phyloP scores from a whole-genome alignment of 768 basidiomycete genomes.

The Lactarius hatsudake region DNA sequence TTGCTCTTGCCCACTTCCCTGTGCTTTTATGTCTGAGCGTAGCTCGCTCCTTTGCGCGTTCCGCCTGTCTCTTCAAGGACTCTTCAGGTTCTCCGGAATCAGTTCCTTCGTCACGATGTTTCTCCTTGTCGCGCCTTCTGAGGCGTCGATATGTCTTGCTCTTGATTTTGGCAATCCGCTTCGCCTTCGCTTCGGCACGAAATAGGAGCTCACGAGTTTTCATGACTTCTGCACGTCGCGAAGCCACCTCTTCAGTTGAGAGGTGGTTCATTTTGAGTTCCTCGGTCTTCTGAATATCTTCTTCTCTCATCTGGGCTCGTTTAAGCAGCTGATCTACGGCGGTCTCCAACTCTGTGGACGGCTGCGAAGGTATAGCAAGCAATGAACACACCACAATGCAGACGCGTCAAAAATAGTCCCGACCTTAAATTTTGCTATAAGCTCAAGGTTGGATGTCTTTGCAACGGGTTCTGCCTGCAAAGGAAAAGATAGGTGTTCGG shows the following conservation, averaged over 20 bases:
- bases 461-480: slow-evolving; percentile 60
- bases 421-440: slow-evolving; percentile 85
- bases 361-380: slow-evolving; percentile 41
- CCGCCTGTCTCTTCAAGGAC: slow-evolving; percentile 66
- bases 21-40: slow-evolving; percentile 86
- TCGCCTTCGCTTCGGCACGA: slow-evolving; percentile 87
- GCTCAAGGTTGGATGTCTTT: slow-evolving; percentile 66
- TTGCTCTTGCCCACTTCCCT: slow-evolving; percentile 82
- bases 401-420: slow-evolving; percentile 12
- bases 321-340: slow-evolving; percentile 79
- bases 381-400: slow-evolving; percentile 2
- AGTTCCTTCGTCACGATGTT: slow-evolving; percentile 52
- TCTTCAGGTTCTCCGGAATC: slow-evolving; percentile 51
- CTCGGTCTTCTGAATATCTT: slow-evolving; percentile 75
- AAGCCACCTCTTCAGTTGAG: slow-evolving; percentile 80
- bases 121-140: slow-evolving; percentile 73
- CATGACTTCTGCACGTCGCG: slow-evolving; percentile 76
- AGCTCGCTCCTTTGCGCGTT: slow-evolving; percentile 84
- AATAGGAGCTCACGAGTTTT: slow-evolving; percentile 92
- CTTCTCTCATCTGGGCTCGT: slow-evolving; percentile 77
- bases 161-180: slow-evolving; percentile 92
- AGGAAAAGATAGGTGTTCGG: slow-evolving; percentile 85
- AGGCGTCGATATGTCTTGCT: slow-evolving; percentile 89
- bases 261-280: slow-evolving; percentile 82
- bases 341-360: slow-evolving; percentile 80